These are phyloP conservation scores for Clavulina sp. DNA, from an alignment of 768 basidiomycete species.

Conservation along the genomic window DNA sequence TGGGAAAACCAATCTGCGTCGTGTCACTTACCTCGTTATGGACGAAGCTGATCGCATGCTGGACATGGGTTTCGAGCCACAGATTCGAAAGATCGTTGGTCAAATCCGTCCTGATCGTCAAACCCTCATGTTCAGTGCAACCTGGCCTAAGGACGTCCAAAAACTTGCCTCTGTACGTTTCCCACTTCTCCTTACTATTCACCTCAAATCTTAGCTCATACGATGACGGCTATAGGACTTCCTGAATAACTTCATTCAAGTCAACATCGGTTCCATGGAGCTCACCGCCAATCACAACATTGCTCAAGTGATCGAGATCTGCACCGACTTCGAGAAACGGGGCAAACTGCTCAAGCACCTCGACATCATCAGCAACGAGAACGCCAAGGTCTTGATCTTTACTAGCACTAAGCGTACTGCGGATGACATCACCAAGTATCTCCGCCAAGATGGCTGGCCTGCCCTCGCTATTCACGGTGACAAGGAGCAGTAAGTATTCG, in stretches of 20 bases:
- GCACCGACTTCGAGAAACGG: conserved; percentile 95
- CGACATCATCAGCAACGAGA: conserved; percentile 88
- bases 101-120: conserved; percentile 98
- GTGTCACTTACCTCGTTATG: conserved; percentile 95
- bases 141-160: conserved; percentile 99
- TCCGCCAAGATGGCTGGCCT: conserved; percentile 99
- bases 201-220: conserved; percentile 3
- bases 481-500: conserved; percentile 73
- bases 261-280: conserved; percentile 98
- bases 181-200: not conserved
- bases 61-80: conserved; percentile 99
- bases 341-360: conserved; percentile 91
- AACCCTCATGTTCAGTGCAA: conserved; percentile 98
- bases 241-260: conserved; percentile 89
- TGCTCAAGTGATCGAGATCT: conserved; percentile 86
- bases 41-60: conserved; percentile 99
- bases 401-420: conserved; percentile 95
- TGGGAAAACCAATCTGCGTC: conserved; percentile 88
- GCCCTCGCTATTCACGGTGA: conserved; percentile 98
- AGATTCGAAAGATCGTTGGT: conserved; percentile 93
- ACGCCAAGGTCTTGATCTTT: conserved; percentile 97
- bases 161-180: conserved; percentile 65
- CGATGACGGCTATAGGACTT: conserved; percentile 47
- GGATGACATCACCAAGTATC: conserved; percentile 94
- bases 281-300: conserved; percentile 98